Percentiles rank a stretch among this genome's conserved stretches.
Conservation (phyloP, 805 yeast species). For the Starmerella etchellsii region DNA sequence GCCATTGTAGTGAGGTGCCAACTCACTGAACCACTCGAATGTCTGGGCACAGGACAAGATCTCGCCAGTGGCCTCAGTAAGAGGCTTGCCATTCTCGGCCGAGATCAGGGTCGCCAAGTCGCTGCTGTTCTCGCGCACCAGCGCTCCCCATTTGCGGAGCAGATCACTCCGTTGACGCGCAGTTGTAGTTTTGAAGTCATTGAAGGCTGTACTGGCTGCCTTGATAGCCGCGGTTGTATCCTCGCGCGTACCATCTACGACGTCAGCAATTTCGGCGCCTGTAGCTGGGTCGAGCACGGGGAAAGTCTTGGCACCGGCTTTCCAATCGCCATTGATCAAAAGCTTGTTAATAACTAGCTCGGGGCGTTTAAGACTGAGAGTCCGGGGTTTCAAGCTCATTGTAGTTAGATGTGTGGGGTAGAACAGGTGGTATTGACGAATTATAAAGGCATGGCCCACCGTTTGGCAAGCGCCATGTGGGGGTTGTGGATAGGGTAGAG, state of each 20-base stretch:
- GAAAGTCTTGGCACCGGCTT: conserved; percentile 37
- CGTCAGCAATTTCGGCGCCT: conserved; percentile 37
- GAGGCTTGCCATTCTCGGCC: conserved; percentile 64
- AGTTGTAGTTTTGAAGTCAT: conserved; percentile 38
- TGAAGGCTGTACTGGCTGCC: conserved; percentile 43
- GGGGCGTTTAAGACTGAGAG: conserved; percentile 11
- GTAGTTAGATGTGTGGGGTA: not conserved
- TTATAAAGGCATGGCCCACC: not conserved
- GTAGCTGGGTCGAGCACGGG: conserved; percentile 68
- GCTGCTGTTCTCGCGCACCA: conserved; percentile 44
- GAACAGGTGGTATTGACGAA: not conserved
- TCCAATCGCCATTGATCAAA: conserved; percentile 66
- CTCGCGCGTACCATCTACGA: conserved; percentile 43
- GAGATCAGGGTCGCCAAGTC: conserved; percentile 56
- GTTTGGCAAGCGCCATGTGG: too few relatives aligned
- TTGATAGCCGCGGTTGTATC: conserved; percentile 42
- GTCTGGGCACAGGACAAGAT: conserved; percentile 55
- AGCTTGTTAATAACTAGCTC: conserved; percentile 27
- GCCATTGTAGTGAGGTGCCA: conserved; percentile 59
- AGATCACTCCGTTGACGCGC: conserved; percentile 44
- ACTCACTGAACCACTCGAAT: conserved; percentile 79
- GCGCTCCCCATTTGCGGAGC: conserved; percentile 39
- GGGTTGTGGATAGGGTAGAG: too few relatives aligned
- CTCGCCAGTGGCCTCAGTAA: conserved; percentile 61
- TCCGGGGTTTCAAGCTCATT: conserved; percentile 1